Percentiles rank a stretch among this genome's conserved stretches.
These are phyloP conservation scores for Diaporthe batatas DNA, from an alignment of 2,329 filamentous ascomycete genomes.

Conservation along the genomic window DNA sequence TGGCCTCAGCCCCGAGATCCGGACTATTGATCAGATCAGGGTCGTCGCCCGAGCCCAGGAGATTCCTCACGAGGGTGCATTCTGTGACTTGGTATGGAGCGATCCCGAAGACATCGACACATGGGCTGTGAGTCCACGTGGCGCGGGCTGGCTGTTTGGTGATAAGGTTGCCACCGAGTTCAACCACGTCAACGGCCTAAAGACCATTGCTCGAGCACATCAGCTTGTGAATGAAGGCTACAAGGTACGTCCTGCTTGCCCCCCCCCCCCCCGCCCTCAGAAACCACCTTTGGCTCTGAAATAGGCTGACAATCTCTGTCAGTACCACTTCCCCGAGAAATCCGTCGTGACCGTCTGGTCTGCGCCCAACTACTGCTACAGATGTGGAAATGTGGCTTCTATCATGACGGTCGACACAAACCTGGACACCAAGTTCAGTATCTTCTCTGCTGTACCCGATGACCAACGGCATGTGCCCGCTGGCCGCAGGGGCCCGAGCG, in stretches of 20 bases:
- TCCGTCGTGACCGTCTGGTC: conserved; percentile 99
- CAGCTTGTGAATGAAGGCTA: conserved; percentile 98
- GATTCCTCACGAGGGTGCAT: conserved; percentile 97
- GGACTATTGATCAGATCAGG: conserved; percentile 98
- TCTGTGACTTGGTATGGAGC: conserved; percentile 98
- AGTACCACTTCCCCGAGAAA: conserved; percentile 95
- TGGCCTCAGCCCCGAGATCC: conserved; percentile 88
- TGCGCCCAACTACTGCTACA: conserved; percentile 94
- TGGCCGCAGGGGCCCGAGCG: conserved; percentile 74
- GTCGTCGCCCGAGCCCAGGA: conserved; percentile 98
- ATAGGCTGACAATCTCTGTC: conserved; percentile 47
- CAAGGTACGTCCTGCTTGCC: conserved; percentile 72
- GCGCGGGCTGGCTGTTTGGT: conserved; percentile 98
- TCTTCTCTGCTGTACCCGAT: conserved; percentile 90
- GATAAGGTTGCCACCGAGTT: conserved; percentile 98
- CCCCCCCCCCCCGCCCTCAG: background rate
- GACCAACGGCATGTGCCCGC: conserved; percentile 84
- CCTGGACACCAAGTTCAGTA: conserved; percentile 90
- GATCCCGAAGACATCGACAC: conserved; percentile 98
- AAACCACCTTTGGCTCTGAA: background rate
- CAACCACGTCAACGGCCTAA: conserved; percentile 95
- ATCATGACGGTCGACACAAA: conserved; percentile 93
- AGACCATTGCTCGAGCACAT: conserved; percentile 95
- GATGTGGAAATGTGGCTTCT: conserved; percentile 96
- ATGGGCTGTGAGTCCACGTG: conserved; percentile 93